Percentiles rank a stretch among this genome's conserved stretches.
Conservation (phyloP, 768 basidiomycete species). For the Mycena rosella region DNA sequence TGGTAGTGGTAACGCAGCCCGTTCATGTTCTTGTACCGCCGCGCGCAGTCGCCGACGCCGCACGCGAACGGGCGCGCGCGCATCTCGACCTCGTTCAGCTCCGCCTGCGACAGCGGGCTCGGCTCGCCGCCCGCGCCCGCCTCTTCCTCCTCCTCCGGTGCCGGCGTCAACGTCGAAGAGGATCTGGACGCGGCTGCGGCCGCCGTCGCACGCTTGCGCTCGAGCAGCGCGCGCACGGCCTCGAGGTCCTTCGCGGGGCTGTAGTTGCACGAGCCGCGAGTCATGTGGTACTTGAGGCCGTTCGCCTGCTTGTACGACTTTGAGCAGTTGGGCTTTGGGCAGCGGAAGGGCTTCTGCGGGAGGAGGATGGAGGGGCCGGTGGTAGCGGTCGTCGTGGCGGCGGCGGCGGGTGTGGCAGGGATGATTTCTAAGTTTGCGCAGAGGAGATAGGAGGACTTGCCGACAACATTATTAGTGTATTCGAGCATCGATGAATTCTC, state of each 20-base stretch:
- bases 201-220: conserved; percentile 54
- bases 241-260: conserved; percentile 89
- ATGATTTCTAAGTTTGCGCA: too few species aligned
- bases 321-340: conserved; percentile 95
- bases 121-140: neutral
- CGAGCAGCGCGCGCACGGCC: conserved; percentile 80
- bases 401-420: conserved; percentile 34
- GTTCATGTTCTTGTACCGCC: conserved; percentile 99
- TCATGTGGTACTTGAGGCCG: conserved; percentile 94
- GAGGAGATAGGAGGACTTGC: too few species aligned
- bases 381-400: neutral
- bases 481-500: too few species aligned
- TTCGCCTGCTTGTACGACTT: conserved; percentile 98
- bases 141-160: conserved; percentile 15
- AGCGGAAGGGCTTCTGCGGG: conserved; percentile 86
- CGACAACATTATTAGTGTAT: too few species aligned
- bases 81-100: conserved; percentile 60
- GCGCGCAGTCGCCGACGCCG: conserved; percentile 85
- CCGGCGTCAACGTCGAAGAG: neutral
- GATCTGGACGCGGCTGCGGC: conserved; percentile 1
- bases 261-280: conserved; percentile 94
- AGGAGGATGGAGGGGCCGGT: conserved; percentile 38
- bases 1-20: conserved; percentile 96
- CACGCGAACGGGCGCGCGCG: conserved; percentile 89
- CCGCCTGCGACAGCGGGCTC: conserved; percentile 28